Evolutionary conservation across 1,284 basidiomycete species (phyloP), one percentile per base, ranked within the genome.

Genomic region (Cryptococcus maquisensis): DNA sequence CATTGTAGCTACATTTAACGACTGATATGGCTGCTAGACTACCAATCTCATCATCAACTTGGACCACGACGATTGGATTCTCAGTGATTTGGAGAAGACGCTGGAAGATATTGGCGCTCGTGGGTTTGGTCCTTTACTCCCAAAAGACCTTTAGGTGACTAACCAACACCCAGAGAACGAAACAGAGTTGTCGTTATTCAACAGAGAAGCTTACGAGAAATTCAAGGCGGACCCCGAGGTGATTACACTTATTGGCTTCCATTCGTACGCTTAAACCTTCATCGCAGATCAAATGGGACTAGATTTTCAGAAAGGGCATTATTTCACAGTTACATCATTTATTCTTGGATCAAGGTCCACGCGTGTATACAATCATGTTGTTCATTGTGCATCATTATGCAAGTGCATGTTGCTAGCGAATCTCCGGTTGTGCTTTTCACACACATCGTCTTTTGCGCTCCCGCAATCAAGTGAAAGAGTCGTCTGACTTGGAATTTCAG

Each of bases 31-130:
- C n/a, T 26, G 23, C n/a, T 13, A 94, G 91, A 93, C 92, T 0
- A 88, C 86, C 28, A 95, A 96, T 77, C 80, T 96, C 32, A 95
- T 96, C 73, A 94, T 97, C 68, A 96, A 97, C 74, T 81, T 96
- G 53, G 90, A 95, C 69, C 83, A 93, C 66, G 92, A 96, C 62
- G 90, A 95, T 37, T 93, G 90, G 89, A 88, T 95, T 62, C 76
- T 93, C 35, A 32, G 28, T 32, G 77, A 92, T 61, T 84, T 85
- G 38, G 72, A 71, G 13, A 83, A 81, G 68, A 80, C 78, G 1
- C 80, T 97, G 18, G 82, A 80, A 2, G 82, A 85, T 5, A 75
- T 83, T 24, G 89, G 86, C 13, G 83, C 92, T 54, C 87, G 92
- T 92, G 55, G 61, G 85, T 77, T 35, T 16, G 32, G 1, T 35